Base-by-base conservation (phyloP, 1,284 basidiomycete genomes). In the Pseudozyma tsukubaensis region DNA sequence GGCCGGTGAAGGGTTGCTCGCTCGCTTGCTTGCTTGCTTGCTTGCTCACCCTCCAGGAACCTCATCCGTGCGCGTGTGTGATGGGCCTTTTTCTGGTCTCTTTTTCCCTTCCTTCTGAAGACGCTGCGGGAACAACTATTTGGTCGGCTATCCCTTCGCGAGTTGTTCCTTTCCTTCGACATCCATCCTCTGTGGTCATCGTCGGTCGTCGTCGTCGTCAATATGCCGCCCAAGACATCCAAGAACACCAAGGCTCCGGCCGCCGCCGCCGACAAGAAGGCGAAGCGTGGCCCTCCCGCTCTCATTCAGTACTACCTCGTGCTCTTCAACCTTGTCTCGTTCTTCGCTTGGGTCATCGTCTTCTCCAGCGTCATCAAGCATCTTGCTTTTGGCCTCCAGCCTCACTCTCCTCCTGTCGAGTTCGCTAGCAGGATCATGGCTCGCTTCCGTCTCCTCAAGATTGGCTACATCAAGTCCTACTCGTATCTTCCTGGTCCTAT, bases 261-360 rank as follows among this genome's bases (percentile, higher is more conserved):
- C 44, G 6, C 61, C 19, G 50, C 61, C 29, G 44, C 29, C 11
- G 51, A 58, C 50, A 72, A 72, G 58, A 54, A 60, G 1, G 57
- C 48, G 24, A 63, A 57, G 50, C 58, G 67, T 11, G 71, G 71
- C 16, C 71, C 71, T 11, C 50, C 74, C 6, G 48, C 62, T 21
- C 53, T 63, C 37, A 67, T 77, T 57, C 47, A 36, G 34, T 67
- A 64, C 59, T 80, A 79, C 40, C 69, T 80, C 47, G 60, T 78
- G 47, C 12, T 55, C 21, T 80, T 71, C 72, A 82, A 82, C 74
- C 61, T 80, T 36, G 50, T 71, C 48, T 79, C 76, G 42, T 80
- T 81, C 69, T 80, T 81, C 54, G 76, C 74, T 14, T 82, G 80
- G 80, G 58, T 68, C 16, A 47, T 82, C 24, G 71, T 81, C 16